Conservation (phyloP, 129 eudicot genomes). For the Tanacetum coccineum region DNA sequence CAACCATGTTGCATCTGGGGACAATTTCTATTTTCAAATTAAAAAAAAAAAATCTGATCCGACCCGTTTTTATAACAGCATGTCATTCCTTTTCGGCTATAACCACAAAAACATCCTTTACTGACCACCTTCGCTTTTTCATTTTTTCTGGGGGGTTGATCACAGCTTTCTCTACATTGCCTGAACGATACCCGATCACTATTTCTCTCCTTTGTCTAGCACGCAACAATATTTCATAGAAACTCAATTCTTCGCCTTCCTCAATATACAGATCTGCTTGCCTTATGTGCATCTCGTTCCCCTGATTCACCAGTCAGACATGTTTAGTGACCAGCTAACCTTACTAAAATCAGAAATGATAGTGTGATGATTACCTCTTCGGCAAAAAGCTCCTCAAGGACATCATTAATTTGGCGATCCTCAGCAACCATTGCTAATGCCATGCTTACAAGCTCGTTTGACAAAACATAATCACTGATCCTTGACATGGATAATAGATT, state of each 20-base stretch:
- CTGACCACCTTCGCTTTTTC: constrained; percentile 63
- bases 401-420: constrained; percentile 88
- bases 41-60: background rate
- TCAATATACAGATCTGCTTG: constrained; percentile 61
- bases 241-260: constrained; percentile 76
- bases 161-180: constrained; percentile 63
- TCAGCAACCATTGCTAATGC: constrained; percentile 94
- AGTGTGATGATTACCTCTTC: constrained; percentile 57
- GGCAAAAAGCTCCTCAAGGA: constrained; percentile 82
- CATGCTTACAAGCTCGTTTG: constrained; percentile 92
- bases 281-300: constrained; percentile 86
- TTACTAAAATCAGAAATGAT: background rate
- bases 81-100: constrained; percentile 81
- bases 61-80: background rate
- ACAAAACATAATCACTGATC: constrained; percentile 83
- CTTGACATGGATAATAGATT: constrained; percentile 80
- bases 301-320: constrained; percentile 34
- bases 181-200: constrained; percentile 63
- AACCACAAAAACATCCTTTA: constrained; percentile 67
- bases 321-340: background rate
- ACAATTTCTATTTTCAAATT: background rate
- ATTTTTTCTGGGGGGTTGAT: constrained; percentile 64
- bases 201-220: constrained; percentile 82
- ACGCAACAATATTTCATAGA: constrained; percentile 64
- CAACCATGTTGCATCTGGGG: background rate